phyloP scores from a whole-genome alignment of 176 grass and related monocot genomes.

The Alloteropsis semialata region DNA sequence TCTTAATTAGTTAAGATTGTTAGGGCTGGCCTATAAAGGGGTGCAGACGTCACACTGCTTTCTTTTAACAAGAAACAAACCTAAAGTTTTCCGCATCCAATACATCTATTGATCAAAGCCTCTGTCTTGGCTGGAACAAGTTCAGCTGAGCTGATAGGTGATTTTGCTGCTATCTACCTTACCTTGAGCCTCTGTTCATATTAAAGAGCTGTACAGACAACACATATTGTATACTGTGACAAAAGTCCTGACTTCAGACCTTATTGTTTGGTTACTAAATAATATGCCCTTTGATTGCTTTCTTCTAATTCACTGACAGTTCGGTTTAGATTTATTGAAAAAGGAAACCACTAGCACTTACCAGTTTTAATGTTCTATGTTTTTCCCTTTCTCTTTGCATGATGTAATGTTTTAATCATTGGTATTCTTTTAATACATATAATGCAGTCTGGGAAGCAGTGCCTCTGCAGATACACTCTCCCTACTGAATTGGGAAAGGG shows the following conservation, averaged over 20 bases:
- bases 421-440: slow-evolving; percentile 19
- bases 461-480: slow-evolving; percentile 81
- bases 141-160: background rate
- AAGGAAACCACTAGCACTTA: background rate
- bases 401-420: slow-evolving; percentile 19
- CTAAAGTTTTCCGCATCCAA: background rate
- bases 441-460: slow-evolving; percentile 88
- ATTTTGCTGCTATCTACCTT: background rate
- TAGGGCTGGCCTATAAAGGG: background rate
- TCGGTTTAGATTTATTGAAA: background rate
- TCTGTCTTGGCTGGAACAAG: background rate
- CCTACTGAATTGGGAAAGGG: slow-evolving; percentile 55
- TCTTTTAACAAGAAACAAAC: background rate
- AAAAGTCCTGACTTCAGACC: background rate
- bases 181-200: background rate
- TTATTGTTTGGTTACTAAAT: slow-evolving; percentile 16
- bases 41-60: background rate
- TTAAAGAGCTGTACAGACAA: slow-evolving; percentile 1
- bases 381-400: background rate
- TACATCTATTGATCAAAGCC: background rate
- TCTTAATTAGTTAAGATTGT: slow-evolving; percentile 3
- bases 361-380: background rate
- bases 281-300: slow-evolving; percentile 13
- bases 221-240: background rate
- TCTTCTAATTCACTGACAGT: slow-evolving; percentile 1